Percentiles rank a stretch among this genome's conserved stretches.
These are phyloP conservation scores for Aspergillus nidulans DNA, from an alignment of 495 filamentous ascomycete genomes.

Conservation along the genomic window DNA sequence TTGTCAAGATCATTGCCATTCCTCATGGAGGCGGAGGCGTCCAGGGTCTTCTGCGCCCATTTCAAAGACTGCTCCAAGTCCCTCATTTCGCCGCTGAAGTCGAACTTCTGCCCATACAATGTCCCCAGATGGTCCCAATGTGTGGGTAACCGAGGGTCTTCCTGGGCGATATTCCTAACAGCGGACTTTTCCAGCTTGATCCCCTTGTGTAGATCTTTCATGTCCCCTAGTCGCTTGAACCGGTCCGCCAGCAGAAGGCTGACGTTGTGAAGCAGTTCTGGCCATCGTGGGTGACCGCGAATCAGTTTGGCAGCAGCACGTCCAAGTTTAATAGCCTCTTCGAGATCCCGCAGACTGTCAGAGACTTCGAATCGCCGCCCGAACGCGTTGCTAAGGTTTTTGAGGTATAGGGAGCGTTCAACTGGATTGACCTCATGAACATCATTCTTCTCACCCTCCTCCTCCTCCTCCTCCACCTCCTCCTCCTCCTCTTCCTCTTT, in stretches of 20 bases:
- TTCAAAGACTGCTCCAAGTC: neutral
- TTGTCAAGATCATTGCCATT: neutral
- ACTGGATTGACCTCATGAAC: no score
- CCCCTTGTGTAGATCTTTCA: neutral
- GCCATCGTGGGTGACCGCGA: neutral
- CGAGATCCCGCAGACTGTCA: neutral
- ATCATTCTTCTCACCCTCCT: no score
- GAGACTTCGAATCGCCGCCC: neutral
- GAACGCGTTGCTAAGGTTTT: neutral
- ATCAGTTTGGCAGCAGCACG: neutral
- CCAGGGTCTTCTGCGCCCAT: neutral
- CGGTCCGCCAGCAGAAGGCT: neutral
- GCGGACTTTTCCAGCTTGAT: neutral
- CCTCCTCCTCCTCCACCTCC: no score
- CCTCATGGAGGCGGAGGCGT: neutral
- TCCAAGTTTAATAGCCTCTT: neutral
- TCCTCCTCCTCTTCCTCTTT: no score
- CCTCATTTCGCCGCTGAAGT: neutral
- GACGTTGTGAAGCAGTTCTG: neutral
- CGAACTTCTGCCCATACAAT: neutral
- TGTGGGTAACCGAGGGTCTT: neutral
- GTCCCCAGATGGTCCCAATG: neutral
- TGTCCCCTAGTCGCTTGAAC: neutral
- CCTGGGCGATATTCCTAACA: neutral
- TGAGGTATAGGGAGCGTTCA: neutral